Conservation (phyloP, 1,284 basidiomycete species). For the Stereum hirsutum region DNA sequence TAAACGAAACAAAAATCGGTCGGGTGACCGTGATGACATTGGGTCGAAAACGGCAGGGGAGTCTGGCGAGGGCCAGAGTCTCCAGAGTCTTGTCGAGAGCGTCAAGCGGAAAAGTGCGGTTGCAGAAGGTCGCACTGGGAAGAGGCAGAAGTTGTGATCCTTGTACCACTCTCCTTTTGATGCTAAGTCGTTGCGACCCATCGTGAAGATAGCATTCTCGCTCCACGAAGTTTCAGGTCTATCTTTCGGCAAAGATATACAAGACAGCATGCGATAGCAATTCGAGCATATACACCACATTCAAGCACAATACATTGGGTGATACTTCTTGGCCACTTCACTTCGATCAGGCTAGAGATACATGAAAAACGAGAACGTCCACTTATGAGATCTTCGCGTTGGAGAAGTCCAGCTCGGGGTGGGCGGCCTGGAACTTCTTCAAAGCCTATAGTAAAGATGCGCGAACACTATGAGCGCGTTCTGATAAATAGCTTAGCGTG, state of each 20-base stretch:
- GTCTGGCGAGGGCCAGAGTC: constrained; percentile 28
- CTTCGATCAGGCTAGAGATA: too few relatives aligned
- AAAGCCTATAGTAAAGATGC: constrained; percentile 49
- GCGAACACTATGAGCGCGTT: neutral
- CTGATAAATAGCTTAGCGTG: neutral
- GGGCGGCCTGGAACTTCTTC: constrained; percentile 81
- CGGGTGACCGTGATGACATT: constrained; percentile 14
- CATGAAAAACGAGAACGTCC: neutral
- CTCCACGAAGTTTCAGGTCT: neutral
- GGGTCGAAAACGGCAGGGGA: constrained; percentile 2
- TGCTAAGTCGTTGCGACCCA: too few relatives aligned
- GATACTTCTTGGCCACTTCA: too few relatives aligned
- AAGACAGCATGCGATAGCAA: too few relatives aligned
- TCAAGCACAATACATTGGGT: too few relatives aligned
- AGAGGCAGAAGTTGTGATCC: constrained; percentile 41
- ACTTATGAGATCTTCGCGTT: constrained; percentile 79
- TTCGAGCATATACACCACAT: too few relatives aligned
- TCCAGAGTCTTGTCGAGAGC: constrained; percentile 70
- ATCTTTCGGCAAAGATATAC: neutral
- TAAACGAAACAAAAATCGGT: constrained; percentile 41
- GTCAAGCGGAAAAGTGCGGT: constrained; percentile 70
- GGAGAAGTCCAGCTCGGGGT: constrained; percentile 93
- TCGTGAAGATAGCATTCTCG: neutral
- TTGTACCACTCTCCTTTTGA: too few relatives aligned
- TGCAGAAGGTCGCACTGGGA: constrained; percentile 30